These are phyloP conservation scores for Kazachstania martiniae DNA, from an alignment of 805 yeast genomes.

Conservation along the genomic window DNA sequence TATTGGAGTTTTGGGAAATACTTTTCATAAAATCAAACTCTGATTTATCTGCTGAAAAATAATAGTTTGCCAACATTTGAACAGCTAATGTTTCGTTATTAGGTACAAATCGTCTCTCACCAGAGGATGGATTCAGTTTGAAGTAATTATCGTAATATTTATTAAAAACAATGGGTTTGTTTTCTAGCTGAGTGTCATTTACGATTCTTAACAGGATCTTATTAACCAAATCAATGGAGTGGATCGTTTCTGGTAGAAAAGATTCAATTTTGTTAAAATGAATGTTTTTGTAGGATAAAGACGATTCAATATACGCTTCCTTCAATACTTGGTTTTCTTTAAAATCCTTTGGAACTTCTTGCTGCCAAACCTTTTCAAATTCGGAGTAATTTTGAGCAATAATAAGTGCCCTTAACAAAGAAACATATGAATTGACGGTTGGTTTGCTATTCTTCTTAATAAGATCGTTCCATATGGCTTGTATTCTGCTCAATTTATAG, in stretches of 20 bases:
- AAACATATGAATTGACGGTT: slow-evolving; percentile 12
- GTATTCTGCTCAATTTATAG: slow-evolving; percentile 15
- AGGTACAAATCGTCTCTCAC: slow-evolving; percentile 7
- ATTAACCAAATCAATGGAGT: slow-evolving; percentile 15
- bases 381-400: slow-evolving; percentile 10
- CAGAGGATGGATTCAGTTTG: too few species aligned
- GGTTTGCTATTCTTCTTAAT: slow-evolving; percentile 8
- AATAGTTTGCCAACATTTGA: slow-evolving; percentile 16
- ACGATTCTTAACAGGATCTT: slow-evolving; percentile 13
- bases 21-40: slow-evolving; percentile 15
- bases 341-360: slow-evolving; percentile 16
- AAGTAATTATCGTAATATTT: slow-evolving; percentile 8
- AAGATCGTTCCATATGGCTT: slow-evolving; percentile 25
- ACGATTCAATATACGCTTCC: slow-evolving; percentile 14
- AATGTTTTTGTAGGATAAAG: slow-evolving; percentile 6
- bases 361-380: slow-evolving; percentile 16
- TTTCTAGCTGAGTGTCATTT: too few species aligned
- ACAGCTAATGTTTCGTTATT: slow-evolving; percentile 11
- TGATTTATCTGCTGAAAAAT: slow-evolving; percentile 5
- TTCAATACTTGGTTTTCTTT: slow-evolving; percentile 10
- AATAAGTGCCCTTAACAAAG: slow-evolving; percentile 15
- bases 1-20: slow-evolving; percentile 8
- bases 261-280: slow-evolving; percentile 6
- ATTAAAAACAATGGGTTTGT: slow-evolving; percentile 10
- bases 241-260: slow-evolving; percentile 10